A percentile compares a stretch with the other conserved stretches of the same genome.
Evolutionary conservation across 768 basidiomycete genomes (phyloP).

Genomic region (Amanita molliuscula): DNA sequence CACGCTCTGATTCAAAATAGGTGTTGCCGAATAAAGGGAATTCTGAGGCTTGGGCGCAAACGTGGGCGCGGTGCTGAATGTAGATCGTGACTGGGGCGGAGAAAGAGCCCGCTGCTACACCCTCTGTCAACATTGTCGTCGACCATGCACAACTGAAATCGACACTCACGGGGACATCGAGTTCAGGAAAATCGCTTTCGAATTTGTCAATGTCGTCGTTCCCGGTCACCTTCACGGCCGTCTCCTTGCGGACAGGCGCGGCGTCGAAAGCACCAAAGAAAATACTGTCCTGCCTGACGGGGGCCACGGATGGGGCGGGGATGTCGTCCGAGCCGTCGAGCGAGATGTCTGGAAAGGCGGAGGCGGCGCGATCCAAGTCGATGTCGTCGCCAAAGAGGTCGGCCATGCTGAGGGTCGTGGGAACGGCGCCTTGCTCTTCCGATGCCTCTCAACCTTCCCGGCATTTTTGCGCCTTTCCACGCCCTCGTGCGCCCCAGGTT

Average conservation of each 20-base stretch:
- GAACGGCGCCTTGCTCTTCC: not conserved
- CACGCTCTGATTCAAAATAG: conserved; percentile 57
- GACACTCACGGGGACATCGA: conserved; percentile 31
- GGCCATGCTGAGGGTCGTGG: conserved; percentile 13
- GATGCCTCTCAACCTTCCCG: conserved; percentile 73
- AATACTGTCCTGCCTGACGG: conserved; percentile 24
- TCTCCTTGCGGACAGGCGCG: conserved; percentile 21
- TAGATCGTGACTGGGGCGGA: conserved; percentile 23
- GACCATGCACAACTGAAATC: not conserved
- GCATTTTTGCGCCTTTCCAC: conserved; percentile 61
- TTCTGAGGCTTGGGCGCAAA: conserved; percentile 74
- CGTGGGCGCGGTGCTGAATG: conserved; percentile 33
- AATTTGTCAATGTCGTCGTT: conserved; percentile 83
- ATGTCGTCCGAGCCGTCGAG: conserved; percentile 57
- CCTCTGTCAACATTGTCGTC: not conserved
- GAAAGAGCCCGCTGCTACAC: conserved; percentile 8
- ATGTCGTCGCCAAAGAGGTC: conserved; percentile 41
- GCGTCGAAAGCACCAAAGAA: conserved; percentile 64
- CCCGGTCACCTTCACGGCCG: conserved; percentile 73
- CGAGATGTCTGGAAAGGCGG: conserved; percentile 79
- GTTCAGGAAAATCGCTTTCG: conserved; percentile 76
- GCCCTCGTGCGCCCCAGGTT: conserved; percentile 57
- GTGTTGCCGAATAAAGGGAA: conserved; percentile 60
- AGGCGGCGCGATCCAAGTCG: conserved; percentile 75
- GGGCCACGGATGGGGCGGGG: conserved; percentile 25